phyloP scores from a whole-genome alignment of 495 filamentous ascomycete species.

The Penicillium crystallinum region DNA sequence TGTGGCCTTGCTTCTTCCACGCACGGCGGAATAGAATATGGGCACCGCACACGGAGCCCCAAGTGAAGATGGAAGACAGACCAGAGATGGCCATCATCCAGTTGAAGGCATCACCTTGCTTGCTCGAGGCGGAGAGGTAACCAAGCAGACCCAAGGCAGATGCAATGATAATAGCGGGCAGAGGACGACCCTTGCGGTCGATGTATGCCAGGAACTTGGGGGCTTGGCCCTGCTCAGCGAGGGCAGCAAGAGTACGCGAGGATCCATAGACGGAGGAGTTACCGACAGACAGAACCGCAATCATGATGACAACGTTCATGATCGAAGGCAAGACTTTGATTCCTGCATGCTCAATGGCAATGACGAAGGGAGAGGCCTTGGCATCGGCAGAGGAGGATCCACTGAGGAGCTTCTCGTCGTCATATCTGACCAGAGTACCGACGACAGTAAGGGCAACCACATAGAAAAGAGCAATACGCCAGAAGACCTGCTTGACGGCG shows the following conservation, averaged over 20 bases:
- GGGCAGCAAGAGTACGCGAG: slow-evolving; percentile 77
- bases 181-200: slow-evolving; percentile 75
- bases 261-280: slow-evolving; percentile 86
- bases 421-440: slow-evolving; percentile 70
- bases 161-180: slow-evolving; percentile 67
- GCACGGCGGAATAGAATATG: slow-evolving; percentile 90
- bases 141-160: slow-evolving; percentile 68
- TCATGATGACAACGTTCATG: slow-evolving; percentile 87
- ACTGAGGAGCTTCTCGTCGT: slow-evolving; percentile 54
- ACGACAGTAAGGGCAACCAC: slow-evolving; percentile 68
- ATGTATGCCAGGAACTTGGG: slow-evolving; percentile 73
- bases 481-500: slow-evolving; percentile 91
- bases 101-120: slow-evolving; percentile 60
- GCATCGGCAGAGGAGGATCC: slow-evolving; percentile 54
- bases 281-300: slow-evolving; percentile 81
- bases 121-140: slow-evolving; percentile 66
- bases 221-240: slow-evolving; percentile 82
- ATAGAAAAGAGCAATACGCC: slow-evolving; percentile 89
- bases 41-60: slow-evolving; percentile 80
- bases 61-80: slow-evolving; percentile 86
- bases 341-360: slow-evolving; percentile 76
- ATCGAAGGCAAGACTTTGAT: slow-evolving; percentile 71
- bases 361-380: slow-evolving; percentile 81
- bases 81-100: slow-evolving; percentile 92
- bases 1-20: slow-evolving; percentile 66